Conservation (phyloP, 768 basidiomycete species). For the Tulasnella sp. region DNA sequence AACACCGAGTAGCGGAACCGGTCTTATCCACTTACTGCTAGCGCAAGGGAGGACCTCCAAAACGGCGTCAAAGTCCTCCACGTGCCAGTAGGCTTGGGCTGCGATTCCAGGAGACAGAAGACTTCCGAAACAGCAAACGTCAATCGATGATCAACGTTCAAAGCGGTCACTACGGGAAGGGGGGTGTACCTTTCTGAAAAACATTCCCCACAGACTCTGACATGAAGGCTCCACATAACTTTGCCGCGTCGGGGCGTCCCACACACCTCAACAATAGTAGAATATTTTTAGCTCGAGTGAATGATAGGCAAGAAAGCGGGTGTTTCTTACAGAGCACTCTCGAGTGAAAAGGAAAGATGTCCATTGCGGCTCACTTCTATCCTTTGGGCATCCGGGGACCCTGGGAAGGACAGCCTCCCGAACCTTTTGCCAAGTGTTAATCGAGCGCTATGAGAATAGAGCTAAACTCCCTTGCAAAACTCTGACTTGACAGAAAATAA, state of each 20-base stretch:
- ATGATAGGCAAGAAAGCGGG: background rate
- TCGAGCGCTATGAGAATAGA: background rate
- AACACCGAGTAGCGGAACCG: too few species aligned
- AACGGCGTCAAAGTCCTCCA: background rate
- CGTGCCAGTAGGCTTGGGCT: background rate
- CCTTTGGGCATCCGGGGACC: constrained; percentile 8
- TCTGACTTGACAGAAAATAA: background rate
- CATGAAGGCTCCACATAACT: background rate
- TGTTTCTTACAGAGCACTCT: background rate
- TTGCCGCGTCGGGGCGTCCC: background rate
- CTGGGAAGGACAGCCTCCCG: background rate
- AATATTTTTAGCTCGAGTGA: background rate
- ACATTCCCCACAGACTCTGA: background rate
- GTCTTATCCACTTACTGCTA: too few species aligned
- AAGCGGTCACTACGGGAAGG: too few species aligned
- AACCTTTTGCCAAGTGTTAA: constrained; percentile 2
- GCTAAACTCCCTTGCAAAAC: background rate
- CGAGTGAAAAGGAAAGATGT: background rate
- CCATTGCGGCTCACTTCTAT: constrained; percentile 22
- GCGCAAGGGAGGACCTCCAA: constrained; percentile 8
- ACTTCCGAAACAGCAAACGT: background rate
- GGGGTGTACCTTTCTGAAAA: background rate
- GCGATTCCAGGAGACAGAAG: background rate
- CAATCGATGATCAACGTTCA: background rate
- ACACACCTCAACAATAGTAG: background rate